These are phyloP conservation scores for Acacia confusa DNA, from an alignment of 306 rosid genomes.

Conservation along the genomic window DNA sequence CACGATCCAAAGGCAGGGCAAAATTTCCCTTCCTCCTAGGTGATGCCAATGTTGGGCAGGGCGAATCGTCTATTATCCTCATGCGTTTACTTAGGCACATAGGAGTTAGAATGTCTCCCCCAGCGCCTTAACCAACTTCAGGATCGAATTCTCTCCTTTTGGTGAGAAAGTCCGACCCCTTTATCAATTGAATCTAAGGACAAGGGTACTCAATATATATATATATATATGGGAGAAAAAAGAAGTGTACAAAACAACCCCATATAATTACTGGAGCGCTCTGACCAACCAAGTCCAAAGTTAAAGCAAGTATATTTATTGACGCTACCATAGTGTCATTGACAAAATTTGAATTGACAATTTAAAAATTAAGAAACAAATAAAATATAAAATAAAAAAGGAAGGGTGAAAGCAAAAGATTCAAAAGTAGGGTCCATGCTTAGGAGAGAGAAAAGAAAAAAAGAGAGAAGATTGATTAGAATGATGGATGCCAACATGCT, in stretches of 20 bases:
- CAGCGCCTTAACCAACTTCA: too few relatives aligned
- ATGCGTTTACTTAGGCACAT: too few relatives aligned
- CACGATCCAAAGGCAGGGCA: too few relatives aligned
- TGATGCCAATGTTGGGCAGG: too few relatives aligned
- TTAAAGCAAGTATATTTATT: background rate
- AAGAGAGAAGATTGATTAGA: constrained; percentile 26
- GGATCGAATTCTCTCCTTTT: too few relatives aligned
- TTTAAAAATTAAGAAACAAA: too few relatives aligned
- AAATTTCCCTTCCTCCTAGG: too few relatives aligned
- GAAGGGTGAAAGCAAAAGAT: constrained; percentile 15
- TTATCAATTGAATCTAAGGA: too few relatives aligned
- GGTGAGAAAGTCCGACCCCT: too few relatives aligned
- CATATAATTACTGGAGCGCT: background rate
- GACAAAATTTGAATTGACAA: constrained; percentile 12
- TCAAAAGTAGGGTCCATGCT: constrained; percentile 44
- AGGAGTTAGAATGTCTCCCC: fast-evolving
- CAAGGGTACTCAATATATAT: too few relatives aligned
- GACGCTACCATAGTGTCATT: background rate
- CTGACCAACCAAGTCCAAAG: background rate
- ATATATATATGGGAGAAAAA: too few relatives aligned
- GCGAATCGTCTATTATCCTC: too few relatives aligned
- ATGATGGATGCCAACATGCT: constrained; percentile 62
- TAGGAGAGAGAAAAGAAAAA: constrained; percentile 4
- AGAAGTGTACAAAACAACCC: background rate
- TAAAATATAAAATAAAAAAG: background rate